Evolutionary conservation across 73 alveolate genomes (phyloP).

Genomic region (Symbiodinium pilosum): DNA sequence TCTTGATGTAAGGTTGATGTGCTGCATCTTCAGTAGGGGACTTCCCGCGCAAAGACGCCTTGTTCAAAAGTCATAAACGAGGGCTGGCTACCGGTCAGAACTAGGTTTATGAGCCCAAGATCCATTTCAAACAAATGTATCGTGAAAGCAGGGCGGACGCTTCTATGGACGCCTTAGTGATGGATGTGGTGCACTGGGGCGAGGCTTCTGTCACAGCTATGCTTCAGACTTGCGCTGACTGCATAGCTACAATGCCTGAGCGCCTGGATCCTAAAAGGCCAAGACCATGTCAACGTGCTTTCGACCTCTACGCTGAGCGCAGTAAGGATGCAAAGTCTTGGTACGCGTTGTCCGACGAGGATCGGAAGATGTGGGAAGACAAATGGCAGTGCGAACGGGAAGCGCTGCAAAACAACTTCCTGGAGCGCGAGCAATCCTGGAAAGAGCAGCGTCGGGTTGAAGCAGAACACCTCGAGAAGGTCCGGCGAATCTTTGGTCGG

Average conservation of each 20-base stretch:
- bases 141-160: no score
- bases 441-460: neutral
- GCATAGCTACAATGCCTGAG: neutral
- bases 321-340: neutral
- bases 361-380: neutral
- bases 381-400: neutral
- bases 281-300: neutral
- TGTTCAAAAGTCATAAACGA: no score
- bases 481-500: neutral
- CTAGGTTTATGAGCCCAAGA: no score
- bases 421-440: neutral
- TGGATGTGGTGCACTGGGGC: slow-evolving; percentile 12
- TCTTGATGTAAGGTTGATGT: no score
- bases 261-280: neutral
- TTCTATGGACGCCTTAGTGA: neutral
- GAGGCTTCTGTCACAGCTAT: neutral
- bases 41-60: no score
- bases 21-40: no score
- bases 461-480: neutral
- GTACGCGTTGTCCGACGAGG: neutral
- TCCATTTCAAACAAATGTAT: no score
- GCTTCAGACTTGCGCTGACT: neutral
- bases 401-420: neutral
- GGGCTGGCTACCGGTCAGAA: no score
- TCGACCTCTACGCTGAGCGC: neutral